phyloP scores from a whole-genome alignment of 2,329 filamentous ascomycete species.

The Sporothrix curviconia region DNA sequence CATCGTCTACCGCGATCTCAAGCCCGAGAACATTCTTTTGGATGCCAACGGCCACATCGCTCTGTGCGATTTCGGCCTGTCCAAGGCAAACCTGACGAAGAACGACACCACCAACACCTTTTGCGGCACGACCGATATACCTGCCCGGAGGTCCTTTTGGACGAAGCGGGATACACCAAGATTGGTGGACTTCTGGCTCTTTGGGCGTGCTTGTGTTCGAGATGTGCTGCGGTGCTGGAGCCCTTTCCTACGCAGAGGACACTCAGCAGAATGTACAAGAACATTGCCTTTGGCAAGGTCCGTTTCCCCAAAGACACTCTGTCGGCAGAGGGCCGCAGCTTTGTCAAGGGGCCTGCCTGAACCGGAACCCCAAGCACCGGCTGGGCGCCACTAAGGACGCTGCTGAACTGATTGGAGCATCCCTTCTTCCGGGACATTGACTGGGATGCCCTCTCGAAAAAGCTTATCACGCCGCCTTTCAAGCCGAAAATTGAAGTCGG shows the following conservation, averaged over 20 bases:
- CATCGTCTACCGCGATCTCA: slow-evolving; percentile 95
- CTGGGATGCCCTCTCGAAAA: slow-evolving; percentile 81
- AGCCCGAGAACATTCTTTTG: slow-evolving; percentile 94
- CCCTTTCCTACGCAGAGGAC: slow-evolving; percentile 96
- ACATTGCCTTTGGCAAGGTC: slow-evolving; percentile 98
- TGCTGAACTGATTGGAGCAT: slow-evolving; percentile 86
- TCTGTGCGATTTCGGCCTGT: slow-evolving; percentile 93
- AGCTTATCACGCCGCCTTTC: slow-evolving; percentile 91
- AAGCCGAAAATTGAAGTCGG: slow-evolving; percentile 95
- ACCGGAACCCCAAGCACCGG: slow-evolving; percentile 92
- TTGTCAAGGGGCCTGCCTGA: slow-evolving; percentile 95
- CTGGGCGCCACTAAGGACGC: slow-evolving; percentile 87
- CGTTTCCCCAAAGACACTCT: slow-evolving; percentile 91
- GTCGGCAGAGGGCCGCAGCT: slow-evolving; percentile 90
- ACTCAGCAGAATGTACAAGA: slow-evolving; percentile 99
- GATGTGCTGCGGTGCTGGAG: slow-evolving; percentile 99
- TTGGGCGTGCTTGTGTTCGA: slow-evolving; percentile 95
- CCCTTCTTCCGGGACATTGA: slow-evolving; percentile 92
- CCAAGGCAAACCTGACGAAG: slow-evolving; percentile 93
- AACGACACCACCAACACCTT: slow-evolving; percentile 99
- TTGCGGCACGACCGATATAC: slow-evolving; percentile 96
- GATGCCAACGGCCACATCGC: slow-evolving; percentile 98
- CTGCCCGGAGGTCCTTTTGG: slow-evolving; percentile 90
- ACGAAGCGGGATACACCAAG: slow-evolving; percentile 97
- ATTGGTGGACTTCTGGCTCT: slow-evolving; percentile 99